phyloP scores from a whole-genome alignment of 208 protist species.

The Lotmaria passim region DNA sequence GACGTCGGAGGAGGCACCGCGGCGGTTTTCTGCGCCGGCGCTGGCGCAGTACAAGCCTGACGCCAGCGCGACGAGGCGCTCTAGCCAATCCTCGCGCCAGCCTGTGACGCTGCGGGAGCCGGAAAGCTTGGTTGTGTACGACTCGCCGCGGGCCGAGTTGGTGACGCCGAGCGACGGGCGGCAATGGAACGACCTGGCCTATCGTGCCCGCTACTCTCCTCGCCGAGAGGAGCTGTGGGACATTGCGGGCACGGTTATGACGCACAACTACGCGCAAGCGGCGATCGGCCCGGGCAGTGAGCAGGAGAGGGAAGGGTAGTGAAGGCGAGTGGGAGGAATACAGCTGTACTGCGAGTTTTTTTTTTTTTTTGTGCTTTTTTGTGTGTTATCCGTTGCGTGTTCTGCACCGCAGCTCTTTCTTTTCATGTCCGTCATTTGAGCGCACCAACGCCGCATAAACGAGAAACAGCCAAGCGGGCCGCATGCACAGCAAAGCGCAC shows the following conservation, averaged over 20 bases:
- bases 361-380: not conserved
- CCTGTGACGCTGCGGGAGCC: not conserved
- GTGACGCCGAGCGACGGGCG: conserved; percentile 24
- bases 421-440: no score
- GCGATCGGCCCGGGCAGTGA: conserved; percentile 5
- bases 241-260: conserved; percentile 51
- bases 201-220: conserved; percentile 33
- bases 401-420: no score
- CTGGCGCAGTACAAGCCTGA: not conserved
- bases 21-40: not conserved
- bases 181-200: conserved; percentile 29
- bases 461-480: no score
- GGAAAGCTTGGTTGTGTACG: conserved; percentile 6
- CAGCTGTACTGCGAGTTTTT: not conserved
- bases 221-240: conserved; percentile 60
- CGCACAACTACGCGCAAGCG: conserved; percentile 27
- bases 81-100: not conserved
- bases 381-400: no score
- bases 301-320: not conserved
- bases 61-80: not conserved
- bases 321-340: not conserved
- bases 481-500: no score
- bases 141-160: conserved; percentile 18
- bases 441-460: no score
- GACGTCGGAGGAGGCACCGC: not conserved